These are phyloP conservation scores for Drechslerella dactyloides DNA, from an alignment of 2,329 filamentous ascomycete genomes.

Conservation along the genomic window DNA sequence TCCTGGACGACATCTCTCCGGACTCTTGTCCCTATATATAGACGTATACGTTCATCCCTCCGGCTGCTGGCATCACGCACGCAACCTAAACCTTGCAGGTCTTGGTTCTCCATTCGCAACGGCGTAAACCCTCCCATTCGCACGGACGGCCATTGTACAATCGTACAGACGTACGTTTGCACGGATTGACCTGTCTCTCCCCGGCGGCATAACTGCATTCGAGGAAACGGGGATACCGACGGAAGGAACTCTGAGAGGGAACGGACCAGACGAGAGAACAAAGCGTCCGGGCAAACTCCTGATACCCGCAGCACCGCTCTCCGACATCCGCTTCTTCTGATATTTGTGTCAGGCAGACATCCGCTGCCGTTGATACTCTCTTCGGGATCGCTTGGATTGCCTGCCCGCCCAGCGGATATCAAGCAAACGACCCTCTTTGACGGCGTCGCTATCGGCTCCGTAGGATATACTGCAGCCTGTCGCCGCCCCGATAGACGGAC, in stretches of 20 bases:
- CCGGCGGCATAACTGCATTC: background rate
- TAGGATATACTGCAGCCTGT: too few relatives aligned
- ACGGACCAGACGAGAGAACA: background rate
- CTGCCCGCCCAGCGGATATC: too few relatives aligned
- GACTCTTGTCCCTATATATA: background rate
- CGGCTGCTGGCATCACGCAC: background rate
- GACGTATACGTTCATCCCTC: background rate
- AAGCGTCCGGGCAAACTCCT: background rate
- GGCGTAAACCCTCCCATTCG: background rate
- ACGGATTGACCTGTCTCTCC: constrained; percentile 1
- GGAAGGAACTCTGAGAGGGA: background rate
- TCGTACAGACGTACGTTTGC: too few relatives aligned
- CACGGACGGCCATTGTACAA: background rate
- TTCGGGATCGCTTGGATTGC: too few relatives aligned
- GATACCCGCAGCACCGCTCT: background rate
- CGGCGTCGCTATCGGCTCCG: too few relatives aligned
- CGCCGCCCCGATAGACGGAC: too few relatives aligned
- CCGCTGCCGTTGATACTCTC: background rate
- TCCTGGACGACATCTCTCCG: background rate
- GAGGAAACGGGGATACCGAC: background rate
- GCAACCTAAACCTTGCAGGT: background rate
- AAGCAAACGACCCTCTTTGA: too few relatives aligned
- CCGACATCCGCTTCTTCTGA: background rate
- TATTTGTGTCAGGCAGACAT: background rate
- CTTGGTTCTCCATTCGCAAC: background rate